A percentile compares a stretch with the other conserved stretches of the same genome.
Conservation (phyloP, 371 early-diverging fungal genomes). For the Actinomucor elegans region DNA sequence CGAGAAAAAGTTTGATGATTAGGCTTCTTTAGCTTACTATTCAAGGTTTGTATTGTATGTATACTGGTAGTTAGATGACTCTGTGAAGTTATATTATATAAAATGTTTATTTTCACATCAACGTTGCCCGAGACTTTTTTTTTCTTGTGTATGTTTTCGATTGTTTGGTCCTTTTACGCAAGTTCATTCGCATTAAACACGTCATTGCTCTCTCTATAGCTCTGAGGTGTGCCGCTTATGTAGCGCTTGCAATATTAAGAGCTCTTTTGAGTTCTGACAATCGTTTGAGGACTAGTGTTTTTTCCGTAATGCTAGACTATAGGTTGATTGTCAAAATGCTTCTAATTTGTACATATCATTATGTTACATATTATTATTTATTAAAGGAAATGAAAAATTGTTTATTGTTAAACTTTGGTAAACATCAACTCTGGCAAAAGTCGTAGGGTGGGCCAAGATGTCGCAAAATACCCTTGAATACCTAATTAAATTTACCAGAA, state of each 20-base stretch:
- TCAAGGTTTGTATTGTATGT: conserved; percentile 1
- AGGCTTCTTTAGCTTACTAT: too few relatives aligned
- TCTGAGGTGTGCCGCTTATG: conserved; percentile 24
- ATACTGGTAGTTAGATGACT: background rate
- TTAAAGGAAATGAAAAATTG: background rate
- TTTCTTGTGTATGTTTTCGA: background rate
- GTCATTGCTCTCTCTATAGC: conserved; percentile 21
- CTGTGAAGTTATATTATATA: background rate
- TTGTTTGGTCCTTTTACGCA: conserved; percentile 11
- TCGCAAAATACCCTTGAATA: too few relatives aligned
- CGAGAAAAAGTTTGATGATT: too few relatives aligned
- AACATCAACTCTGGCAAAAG: too few relatives aligned
- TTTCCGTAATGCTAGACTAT: conserved; percentile 27
- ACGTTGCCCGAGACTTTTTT: background rate
- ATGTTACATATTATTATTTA: too few relatives aligned
- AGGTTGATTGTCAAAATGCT: conserved; percentile 26
- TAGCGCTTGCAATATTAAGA: conserved; percentile 31
- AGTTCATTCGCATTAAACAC: conserved; percentile 33
- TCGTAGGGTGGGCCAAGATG: too few relatives aligned
- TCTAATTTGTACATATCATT: too few relatives aligned
- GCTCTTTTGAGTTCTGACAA: conserved; percentile 6
- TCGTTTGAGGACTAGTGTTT: conserved; percentile 31
- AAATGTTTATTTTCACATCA: background rate
- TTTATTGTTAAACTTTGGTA: too few relatives aligned
- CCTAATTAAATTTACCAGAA: too few relatives aligned